A percentile compares a stretch with the other conserved stretches of the same genome.
Evolutionary conservation across 768 basidiomycete genomes (phyloP).

Genomic region (Leccinum rimulosum): DNA sequence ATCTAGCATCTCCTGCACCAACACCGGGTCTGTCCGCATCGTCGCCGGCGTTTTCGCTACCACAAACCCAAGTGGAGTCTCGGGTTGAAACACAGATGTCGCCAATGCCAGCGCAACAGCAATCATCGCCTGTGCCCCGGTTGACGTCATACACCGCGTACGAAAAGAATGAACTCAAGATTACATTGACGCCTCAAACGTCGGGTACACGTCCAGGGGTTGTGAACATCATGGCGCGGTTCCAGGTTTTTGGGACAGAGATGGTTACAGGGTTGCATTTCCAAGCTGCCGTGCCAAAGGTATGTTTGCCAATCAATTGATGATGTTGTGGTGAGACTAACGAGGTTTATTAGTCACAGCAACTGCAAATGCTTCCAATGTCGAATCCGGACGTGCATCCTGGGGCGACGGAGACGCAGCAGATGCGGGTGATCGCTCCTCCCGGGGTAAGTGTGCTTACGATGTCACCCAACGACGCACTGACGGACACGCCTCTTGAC

Average conservation of each 20-base stretch:
- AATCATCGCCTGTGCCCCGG: conserved; percentile 41
- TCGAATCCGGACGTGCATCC: conserved; percentile 77
- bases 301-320: conserved; percentile 27
- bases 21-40: conserved; percentile 19
- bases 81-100: conserved; percentile 34
- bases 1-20: conserved; percentile 27
- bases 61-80: conserved; percentile 35
- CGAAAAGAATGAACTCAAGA: conserved; percentile 85
- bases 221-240: conserved; percentile 86
- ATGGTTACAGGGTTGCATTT: conserved; percentile 73
- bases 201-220: conserved; percentile 80
- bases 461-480: not conserved
- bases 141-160: conserved; percentile 82
- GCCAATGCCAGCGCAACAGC: conserved; percentile 33
- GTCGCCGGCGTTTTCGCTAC: conserved; percentile 37
- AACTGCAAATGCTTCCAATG: conserved; percentile 98
- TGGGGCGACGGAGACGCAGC: conserved; percentile 86
- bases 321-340: not conserved
- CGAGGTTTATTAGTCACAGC: conserved; percentile 71
- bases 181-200: conserved; percentile 87
- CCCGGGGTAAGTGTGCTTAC: conserved; percentile 60
- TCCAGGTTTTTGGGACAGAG: conserved; percentile 62
- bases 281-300: conserved; percentile 97
- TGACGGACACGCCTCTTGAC: conserved; percentile 5
- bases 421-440: conserved; percentile 89